Conservation (phyloP, 177 flowering plant species). For the Vitis hybrid region DNA sequence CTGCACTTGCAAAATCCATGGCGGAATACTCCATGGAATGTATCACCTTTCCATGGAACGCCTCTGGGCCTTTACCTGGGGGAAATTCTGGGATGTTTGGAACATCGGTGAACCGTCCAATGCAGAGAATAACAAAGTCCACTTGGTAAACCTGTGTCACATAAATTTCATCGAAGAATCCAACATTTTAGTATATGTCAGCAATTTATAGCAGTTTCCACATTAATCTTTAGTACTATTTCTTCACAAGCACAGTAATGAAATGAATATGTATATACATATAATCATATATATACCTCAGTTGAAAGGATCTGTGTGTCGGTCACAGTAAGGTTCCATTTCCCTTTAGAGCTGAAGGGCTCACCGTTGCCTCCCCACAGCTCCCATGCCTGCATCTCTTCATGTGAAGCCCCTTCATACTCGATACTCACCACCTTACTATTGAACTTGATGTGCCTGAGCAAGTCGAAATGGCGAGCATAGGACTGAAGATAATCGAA, state of each 20-base stretch:
- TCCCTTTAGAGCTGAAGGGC: conserved; percentile 41
- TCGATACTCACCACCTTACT: conserved; percentile 44
- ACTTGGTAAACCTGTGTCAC: conserved; percentile 40
- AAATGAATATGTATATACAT: no score
- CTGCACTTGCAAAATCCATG: conserved; percentile 51
- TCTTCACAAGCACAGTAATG: no score
- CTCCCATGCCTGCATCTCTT: conserved; percentile 46
- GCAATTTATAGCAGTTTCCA: not conserved
- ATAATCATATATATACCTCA: conserved; percentile 20
- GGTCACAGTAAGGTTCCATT: conserved; percentile 45
- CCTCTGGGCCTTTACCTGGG: conserved; percentile 56
- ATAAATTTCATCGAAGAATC: no score
- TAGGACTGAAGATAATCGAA: conserved; percentile 49
- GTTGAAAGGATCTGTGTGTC: conserved; percentile 22
- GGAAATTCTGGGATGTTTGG: conserved; percentile 72
- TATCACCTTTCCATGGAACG: conserved; percentile 60
- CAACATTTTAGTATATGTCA: no score
- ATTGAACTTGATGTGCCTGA: conserved; percentile 44
- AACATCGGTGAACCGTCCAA: conserved; percentile 60
- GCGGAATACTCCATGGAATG: conserved; percentile 66
- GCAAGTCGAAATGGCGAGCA: conserved; percentile 52
- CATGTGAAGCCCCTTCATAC: conserved; percentile 37
- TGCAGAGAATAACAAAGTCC: conserved; percentile 70
- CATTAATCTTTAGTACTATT: no score
- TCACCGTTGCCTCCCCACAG: conserved; percentile 57